phyloP scores from a whole-genome alignment of 2,329 filamentous ascomycete species.

The Verruconis gallopava region DNA sequence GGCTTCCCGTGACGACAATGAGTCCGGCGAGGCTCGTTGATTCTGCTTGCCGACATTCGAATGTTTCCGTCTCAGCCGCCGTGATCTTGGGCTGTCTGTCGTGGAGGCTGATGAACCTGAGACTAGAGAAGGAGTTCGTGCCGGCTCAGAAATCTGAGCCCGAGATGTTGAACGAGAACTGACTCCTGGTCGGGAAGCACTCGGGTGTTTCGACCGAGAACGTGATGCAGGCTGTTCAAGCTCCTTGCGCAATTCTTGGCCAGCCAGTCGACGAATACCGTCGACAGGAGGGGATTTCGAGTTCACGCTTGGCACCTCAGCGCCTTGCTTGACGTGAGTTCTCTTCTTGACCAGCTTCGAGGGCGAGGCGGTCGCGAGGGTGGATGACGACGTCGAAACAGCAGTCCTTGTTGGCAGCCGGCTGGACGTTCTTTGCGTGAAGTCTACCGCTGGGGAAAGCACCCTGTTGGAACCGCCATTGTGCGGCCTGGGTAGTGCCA shows the following conservation, averaged over 20 bases:
- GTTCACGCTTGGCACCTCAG: conserved; percentile 17
- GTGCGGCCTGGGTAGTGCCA: conserved; percentile 30
- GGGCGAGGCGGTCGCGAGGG: conserved; percentile 19
- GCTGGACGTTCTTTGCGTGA: conserved; percentile 3
- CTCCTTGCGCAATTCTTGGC: conserved; percentile 6
- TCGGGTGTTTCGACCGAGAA: not conserved
- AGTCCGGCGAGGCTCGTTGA: conserved; percentile 20
- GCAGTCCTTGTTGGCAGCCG: conserved; percentile 5
- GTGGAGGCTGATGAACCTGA: conserved; percentile 36
- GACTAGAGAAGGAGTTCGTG: conserved; percentile 32
- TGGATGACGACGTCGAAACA: conserved; percentile 15
- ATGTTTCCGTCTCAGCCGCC: conserved; percentile 31
- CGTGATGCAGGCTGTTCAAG: conserved; percentile 1
- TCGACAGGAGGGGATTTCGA: not conserved
- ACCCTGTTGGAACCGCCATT: conserved; percentile 11
- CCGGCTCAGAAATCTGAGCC: conserved; percentile 13
- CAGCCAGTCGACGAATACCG: conserved; percentile 3
- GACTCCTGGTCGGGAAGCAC: not conserved
- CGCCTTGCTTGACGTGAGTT: conserved; percentile 13
- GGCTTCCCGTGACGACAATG: conserved; percentile 24
- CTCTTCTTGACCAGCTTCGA: conserved; percentile 11
- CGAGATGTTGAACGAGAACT: conserved; percentile 6
- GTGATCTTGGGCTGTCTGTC: conserved; percentile 31
- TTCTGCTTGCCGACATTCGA: conserved; percentile 29
- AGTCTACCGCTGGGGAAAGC: not conserved